Base-by-base conservation (phyloP, 345 rosid species). In the Bruguiera parviflora region DNA sequence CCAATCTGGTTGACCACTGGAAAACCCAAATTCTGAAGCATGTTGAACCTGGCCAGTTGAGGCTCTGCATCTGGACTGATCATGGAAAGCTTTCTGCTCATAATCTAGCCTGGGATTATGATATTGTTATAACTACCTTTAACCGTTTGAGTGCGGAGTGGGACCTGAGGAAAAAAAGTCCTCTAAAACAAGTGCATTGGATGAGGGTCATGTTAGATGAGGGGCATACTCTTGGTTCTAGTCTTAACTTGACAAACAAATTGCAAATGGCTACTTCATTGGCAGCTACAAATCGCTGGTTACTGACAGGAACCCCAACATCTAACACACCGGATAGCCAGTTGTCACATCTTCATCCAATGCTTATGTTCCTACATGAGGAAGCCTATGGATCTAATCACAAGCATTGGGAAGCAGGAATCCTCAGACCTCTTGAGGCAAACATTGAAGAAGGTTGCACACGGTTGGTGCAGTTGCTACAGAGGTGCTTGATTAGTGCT, bases 151-250 rank as follows among this genome's bases (percentile, higher is more conserved):
- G 99, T 85, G 96, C 88, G 24, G 99, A 95, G 72, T 95, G 99
- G 99, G 75, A 87, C 35, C 87, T 83, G 53, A 85, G 67, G 63
- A 90, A 90, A 81, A 84, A 78, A 75, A 95, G 99, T 77, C 92
- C 90, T 65, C 76, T 95, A 85, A 83, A 81, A 87, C 90, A 92
- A 77, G 96, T 95, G 63, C 99, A 95, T 84, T 95, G 97, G 97
- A 92, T 87, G 65, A 87, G 97, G 82, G 75, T 92, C 78, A 86
- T 95, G 62, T 71, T 95, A 81, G 99, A 95, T 75, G 99, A 95
- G 80, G 99, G 99, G 68, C 97, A 95, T 82, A 95, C 97, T 71
- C 96, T 95, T 72, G 99, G 99, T 66, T 89, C 96, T 66, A 92
- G 97, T 81, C 83, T 95, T 68, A 86, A 71, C 82, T 78, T 92